A percentile compares a stretch with the other conserved stretches of the same genome.
These are phyloP conservation scores for Boletus edulis DNA, from an alignment of 768 basidiomycete species.

Conservation along the genomic window DNA sequence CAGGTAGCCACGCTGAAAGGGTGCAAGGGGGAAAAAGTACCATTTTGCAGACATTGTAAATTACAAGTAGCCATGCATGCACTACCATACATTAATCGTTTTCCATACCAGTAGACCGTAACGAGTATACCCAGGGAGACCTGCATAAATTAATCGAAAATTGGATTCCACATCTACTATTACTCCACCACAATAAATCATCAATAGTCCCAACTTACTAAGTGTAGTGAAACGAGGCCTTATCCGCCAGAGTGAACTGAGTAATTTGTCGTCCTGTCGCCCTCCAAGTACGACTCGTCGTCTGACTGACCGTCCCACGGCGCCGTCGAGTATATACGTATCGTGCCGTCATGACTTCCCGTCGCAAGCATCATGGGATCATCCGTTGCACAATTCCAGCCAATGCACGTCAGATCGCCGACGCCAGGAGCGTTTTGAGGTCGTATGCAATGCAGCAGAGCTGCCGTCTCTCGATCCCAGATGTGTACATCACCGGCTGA, in stretches of 20 bases:
- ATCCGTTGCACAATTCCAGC: constrained; percentile 70
- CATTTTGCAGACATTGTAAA: constrained; percentile 15
- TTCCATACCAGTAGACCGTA: constrained; percentile 22
- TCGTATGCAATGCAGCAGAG: constrained; percentile 66
- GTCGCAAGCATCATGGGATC: constrained; percentile 59
- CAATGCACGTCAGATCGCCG: constrained; percentile 75
- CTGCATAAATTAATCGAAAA: constrained; percentile 23
- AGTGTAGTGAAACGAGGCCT: constrained; percentile 2
- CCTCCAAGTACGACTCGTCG: constrained; percentile 24
- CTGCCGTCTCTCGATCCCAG: constrained; percentile 81
- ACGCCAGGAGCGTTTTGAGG: constrained; percentile 46
- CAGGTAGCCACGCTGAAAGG: not conserved
- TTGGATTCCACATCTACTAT: not conserved
- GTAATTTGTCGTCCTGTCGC: constrained; percentile 22
- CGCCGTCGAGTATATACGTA: constrained; percentile 68
- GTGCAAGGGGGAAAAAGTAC: constrained; percentile 3
- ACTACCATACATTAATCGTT: constrained; percentile 27
- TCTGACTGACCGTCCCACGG: constrained; percentile 23
- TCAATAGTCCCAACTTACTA: constrained; percentile 4
- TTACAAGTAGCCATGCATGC: constrained; percentile 18
- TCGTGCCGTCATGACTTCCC: constrained; percentile 73
- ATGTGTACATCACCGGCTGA: constrained; percentile 80
- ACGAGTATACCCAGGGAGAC: not conserved
- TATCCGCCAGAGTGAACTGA: constrained; percentile 30
- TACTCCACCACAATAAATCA: constrained; percentile 14